Evolutionary conservation across 116 monocot species (phyloP).

Genomic region (Posidonia oceanica): DNA sequence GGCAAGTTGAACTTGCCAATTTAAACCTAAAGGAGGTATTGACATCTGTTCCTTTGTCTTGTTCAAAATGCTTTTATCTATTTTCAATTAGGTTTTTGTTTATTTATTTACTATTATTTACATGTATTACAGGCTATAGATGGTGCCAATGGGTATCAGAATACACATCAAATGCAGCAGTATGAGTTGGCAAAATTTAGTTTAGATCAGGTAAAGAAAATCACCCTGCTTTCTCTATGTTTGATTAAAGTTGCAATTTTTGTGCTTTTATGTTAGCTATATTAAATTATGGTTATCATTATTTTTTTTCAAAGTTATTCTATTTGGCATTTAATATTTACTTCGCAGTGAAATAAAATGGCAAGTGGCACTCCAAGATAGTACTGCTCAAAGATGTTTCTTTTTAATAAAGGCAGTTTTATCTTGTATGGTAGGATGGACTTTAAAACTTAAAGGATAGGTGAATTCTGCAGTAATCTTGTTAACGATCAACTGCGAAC

Average conservation of each 20-base stretch:
- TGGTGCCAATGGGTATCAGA: slow-evolving; percentile 87
- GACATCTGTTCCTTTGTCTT: not conserved
- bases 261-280: not conserved
- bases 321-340: no score
- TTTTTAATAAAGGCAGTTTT: no score
- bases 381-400: no score
- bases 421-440: no score
- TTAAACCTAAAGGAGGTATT: slow-evolving; percentile 54
- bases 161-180: slow-evolving; percentile 76
- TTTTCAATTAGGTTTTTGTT: not conserved
- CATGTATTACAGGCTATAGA: slow-evolving; percentile 51
- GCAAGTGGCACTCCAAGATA: no score
- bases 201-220: slow-evolving; percentile 53
- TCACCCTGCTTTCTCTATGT: not conserved
- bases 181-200: slow-evolving; percentile 70
- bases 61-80: not conserved
- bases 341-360: no score
- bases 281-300: no score
- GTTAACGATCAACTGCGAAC: no score
- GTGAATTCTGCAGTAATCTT: no score
- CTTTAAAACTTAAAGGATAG: no score
- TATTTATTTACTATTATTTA: not conserved
- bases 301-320: no score
- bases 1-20: slow-evolving; percentile 56
- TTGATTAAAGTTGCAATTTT: not conserved